A percentile compares a stretch with the other conserved stretches of the same genome.
phyloP scores from a whole-genome alignment of 306 rosid genomes.

The Lablab purpureus region DNA sequence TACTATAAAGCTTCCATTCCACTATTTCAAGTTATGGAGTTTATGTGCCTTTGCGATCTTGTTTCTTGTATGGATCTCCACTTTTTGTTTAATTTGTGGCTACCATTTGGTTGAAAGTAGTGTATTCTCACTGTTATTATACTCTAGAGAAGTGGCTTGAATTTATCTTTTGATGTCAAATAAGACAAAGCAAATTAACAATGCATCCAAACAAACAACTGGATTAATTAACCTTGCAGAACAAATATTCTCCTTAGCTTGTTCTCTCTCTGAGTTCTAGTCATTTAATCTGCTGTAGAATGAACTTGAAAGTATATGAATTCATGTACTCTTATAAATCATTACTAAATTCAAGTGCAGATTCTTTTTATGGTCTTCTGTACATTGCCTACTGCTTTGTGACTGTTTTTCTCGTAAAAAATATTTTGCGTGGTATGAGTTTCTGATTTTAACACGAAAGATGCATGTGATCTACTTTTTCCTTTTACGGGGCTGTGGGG shows the following conservation, averaged over 20 bases:
- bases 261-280: neutral
- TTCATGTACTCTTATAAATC: conserved; percentile 6
- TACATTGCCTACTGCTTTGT: conserved; percentile 8
- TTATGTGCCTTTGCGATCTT: conserved; percentile 18
- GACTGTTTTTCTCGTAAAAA: neutral
- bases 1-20: conserved; percentile 42
- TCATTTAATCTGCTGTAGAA: conserved; percentile 9
- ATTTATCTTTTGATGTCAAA: conserved; percentile 15
- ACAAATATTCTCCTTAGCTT: neutral
- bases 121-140: neutral
- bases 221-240: conserved; percentile 13
- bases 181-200: neutral
- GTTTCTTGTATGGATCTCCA: conserved; percentile 25
- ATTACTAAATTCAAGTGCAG: conserved; percentile 10
- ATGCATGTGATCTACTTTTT: neutral
- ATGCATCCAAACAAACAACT: conserved; percentile 1
- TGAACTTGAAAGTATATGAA: neutral
- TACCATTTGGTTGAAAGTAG: conserved; percentile 23
- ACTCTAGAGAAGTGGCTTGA: conserved; percentile 2
- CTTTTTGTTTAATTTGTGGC: conserved; percentile 1
- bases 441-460: neutral
- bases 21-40: conserved; percentile 16
- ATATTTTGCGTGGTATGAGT: neutral
- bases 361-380: neutral
- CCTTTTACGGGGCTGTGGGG: neutral